phyloP scores from a whole-genome alignment of 176 grass and related monocot species.

The Aegilops umbellulata region DNA sequence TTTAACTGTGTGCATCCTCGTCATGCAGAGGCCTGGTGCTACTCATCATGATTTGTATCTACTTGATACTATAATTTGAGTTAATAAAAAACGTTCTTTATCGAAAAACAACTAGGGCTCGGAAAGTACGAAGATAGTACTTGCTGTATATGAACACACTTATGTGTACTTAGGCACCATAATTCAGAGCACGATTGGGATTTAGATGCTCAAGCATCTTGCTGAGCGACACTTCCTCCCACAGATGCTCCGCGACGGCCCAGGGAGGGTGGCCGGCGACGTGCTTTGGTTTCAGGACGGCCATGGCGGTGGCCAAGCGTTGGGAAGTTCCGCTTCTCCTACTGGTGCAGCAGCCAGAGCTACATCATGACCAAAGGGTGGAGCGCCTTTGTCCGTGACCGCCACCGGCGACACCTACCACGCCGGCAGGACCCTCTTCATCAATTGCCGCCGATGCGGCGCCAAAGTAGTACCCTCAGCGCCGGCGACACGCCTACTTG shows the following conservation, averaged over 20 bases:
- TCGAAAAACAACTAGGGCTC: too few species aligned
- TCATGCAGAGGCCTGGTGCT: too few species aligned
- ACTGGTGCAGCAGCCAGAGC: conserved; percentile 99
- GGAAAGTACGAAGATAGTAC: too few species aligned
- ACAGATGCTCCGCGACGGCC: conserved; percentile 6
- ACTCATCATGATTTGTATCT: too few species aligned
- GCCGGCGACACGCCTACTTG: background rate
- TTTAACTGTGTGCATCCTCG: too few species aligned
- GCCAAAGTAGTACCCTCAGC: too few species aligned
- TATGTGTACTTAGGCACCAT: too few species aligned
- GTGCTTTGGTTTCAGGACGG: conserved; percentile 51
- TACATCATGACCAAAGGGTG: conserved; percentile 97
- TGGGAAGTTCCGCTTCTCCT: conserved; percentile 72
- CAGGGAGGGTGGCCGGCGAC: background rate
- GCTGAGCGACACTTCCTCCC: conserved; percentile 49
- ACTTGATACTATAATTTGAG: too few species aligned
- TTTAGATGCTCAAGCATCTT: conserved; percentile 36
- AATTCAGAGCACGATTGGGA: too few species aligned
- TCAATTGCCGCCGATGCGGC: conserved; percentile 33
- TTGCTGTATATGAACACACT: too few species aligned
- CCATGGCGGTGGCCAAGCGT: background rate
- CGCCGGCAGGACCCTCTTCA: conserved; percentile 25
- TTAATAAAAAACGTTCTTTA: too few species aligned
- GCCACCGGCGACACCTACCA: conserved; percentile 9
- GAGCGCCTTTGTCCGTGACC: conserved; percentile 73